Evolutionary conservation across 768 basidiomycete genomes (phyloP).

Genomic region (Pleurotus ostreatus): DNA sequence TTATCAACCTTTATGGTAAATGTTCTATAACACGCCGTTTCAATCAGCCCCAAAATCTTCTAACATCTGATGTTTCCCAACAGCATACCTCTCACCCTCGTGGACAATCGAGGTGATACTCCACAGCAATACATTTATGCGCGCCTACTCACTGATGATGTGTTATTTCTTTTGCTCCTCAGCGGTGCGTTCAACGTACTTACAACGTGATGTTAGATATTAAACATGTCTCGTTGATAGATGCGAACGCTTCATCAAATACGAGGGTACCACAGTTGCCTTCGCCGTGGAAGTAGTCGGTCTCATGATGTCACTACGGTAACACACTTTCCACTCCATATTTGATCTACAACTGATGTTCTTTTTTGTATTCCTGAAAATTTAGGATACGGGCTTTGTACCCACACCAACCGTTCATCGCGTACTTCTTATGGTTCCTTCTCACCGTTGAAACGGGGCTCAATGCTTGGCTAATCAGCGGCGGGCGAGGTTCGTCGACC

Average conservation of each 20-base stretch:
- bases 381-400: constrained; percentile 34
- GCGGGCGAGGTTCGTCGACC: constrained; percentile 40
- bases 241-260: constrained; percentile 44
- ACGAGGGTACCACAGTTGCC: constrained; percentile 50
- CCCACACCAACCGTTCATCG: constrained; percentile 25
- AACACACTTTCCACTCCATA: neutral
- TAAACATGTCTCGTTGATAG: constrained; percentile 25
- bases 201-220: neutral
- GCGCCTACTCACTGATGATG: neutral
- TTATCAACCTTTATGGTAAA: constrained; percentile 49
- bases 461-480: constrained; percentile 52
- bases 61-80: neutral
- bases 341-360: neutral
- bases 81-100: constrained; percentile 38
- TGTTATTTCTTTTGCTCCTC: neutral
- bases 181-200: neutral
- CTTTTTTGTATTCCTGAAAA: constrained; percentile 12
- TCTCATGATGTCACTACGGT: constrained; percentile 59
- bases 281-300: constrained; percentile 49
- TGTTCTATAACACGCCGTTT: neutral
- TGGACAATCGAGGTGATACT: constrained; percentile 34
- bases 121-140: neutral
- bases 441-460: constrained; percentile 41
- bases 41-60: neutral
- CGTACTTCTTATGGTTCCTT: constrained; percentile 26